Evolutionary conservation across 2,329 filamentous ascomycete species (phyloP).

Genomic region (Chaetomium globosum): DNA sequence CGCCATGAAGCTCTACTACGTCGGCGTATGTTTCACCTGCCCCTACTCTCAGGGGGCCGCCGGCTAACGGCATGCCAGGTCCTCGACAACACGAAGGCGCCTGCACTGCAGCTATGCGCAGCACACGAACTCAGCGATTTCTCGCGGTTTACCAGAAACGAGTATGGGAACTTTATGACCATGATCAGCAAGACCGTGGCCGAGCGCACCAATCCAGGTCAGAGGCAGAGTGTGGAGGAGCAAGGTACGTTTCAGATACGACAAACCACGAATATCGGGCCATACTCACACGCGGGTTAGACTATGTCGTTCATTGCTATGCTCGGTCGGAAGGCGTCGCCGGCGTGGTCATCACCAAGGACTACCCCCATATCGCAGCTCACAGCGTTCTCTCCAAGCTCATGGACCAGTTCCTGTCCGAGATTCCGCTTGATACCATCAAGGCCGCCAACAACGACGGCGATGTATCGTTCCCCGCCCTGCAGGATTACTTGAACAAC

Average conservation of each 20-base stretch:
- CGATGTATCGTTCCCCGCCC: constrained; percentile 70
- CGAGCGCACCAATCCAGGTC: constrained; percentile 75
- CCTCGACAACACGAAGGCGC: constrained; percentile 35
- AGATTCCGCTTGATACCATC: constrained; percentile 52
- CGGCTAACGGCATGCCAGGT: constrained; percentile 30
- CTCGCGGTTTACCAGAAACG: constrained; percentile 41
- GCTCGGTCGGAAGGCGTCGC: constrained; percentile 72
- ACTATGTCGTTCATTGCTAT: constrained; percentile 78
- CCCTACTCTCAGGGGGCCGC: constrained; percentile 7
- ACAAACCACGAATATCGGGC: constrained; percentile 2
- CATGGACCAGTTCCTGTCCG: constrained; percentile 80
- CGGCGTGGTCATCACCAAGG: constrained; percentile 76
- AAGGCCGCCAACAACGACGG: constrained; percentile 34
- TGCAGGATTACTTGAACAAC: constrained; percentile 72
- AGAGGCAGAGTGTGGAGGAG: constrained; percentile 83
- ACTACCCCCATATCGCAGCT: constrained; percentile 76
- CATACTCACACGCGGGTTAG: constrained; percentile 38
- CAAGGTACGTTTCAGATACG: constrained; percentile 56
- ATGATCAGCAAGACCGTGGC: constrained; percentile 86
- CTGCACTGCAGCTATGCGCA: constrained; percentile 36
- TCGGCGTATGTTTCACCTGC: constrained; percentile 66
- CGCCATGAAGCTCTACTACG: constrained; percentile 85
- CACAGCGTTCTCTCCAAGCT: constrained; percentile 86
- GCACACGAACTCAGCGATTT: constrained; percentile 39
- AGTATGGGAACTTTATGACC: constrained; percentile 72